Evolutionary conservation across 1,284 basidiomycete genomes (phyloP).

Genomic region (Cerrena zonata): DNA sequence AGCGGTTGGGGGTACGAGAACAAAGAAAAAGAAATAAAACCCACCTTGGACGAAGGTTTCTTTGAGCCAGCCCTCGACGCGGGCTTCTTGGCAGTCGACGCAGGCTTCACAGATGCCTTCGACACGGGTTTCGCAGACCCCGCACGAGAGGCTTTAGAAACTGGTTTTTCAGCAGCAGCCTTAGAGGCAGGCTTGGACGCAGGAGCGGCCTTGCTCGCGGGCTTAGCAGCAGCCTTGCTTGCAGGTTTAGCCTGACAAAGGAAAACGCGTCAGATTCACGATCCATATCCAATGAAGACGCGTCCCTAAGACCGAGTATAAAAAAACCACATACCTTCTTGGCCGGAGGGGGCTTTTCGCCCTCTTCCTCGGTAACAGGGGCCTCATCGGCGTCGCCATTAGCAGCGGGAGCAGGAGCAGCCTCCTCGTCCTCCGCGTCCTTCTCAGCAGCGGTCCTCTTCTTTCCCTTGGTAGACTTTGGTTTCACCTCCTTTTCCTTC

Average conservation of each 20-base stretch:
- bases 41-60: constrained; percentile 28
- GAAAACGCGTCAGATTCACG: background rate
- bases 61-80: constrained; percentile 28
- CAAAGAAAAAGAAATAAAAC: constrained; percentile 13
- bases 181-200: constrained; percentile 24
- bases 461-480: constrained; percentile 50
- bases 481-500: constrained; percentile 33
- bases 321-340: constrained; percentile 26
- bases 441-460: constrained; percentile 43
- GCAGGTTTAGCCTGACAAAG: constrained; percentile 29
- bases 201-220: constrained; percentile 20
- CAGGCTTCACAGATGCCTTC: constrained; percentile 26
- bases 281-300: background rate
- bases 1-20: no score
- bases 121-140: constrained; percentile 25
- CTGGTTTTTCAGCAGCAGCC: constrained; percentile 25
- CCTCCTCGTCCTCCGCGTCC: constrained; percentile 22
- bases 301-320: no score
- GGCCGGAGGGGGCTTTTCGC: constrained; percentile 27
- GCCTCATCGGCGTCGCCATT: constrained; percentile 16
- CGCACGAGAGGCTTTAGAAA: constrained; percentile 26
- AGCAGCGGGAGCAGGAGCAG: constrained; percentile 19
- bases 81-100: constrained; percentile 28
- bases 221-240: constrained; percentile 16
- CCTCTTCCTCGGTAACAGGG: constrained; percentile 15